Conservation (phyloP, 1,284 basidiomycete species). For the Wolfiporia cocos region DNA sequence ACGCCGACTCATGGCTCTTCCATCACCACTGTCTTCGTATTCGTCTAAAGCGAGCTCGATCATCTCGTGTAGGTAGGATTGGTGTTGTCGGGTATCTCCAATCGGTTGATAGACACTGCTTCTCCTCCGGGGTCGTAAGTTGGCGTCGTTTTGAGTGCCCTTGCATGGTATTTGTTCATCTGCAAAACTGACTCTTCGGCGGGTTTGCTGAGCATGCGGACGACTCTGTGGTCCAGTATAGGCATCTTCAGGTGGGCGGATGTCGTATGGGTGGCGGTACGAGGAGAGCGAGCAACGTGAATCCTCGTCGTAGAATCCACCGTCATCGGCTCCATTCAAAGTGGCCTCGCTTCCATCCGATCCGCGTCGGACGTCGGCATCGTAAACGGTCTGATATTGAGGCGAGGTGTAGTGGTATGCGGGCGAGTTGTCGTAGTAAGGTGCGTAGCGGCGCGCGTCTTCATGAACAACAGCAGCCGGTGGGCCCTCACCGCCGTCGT, state of each 20-base stretch:
- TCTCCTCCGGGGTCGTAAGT: not conserved
- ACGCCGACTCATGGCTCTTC: not conserved
- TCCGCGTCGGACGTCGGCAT: not conserved
- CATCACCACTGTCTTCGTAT: conserved; percentile 12
- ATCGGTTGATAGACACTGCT: no score
- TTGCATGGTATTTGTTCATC: no score
- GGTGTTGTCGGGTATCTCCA: no score
- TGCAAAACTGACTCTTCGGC: conserved; percentile 18
- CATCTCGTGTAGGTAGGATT: not conserved
- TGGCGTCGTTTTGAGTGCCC: conserved; percentile 7
- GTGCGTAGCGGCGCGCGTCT: no score
- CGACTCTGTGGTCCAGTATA: conserved; percentile 29
- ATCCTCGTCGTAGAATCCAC: conserved; percentile 15
- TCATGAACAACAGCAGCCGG: no score
- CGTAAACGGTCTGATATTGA: no score
- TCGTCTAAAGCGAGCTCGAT: not conserved
- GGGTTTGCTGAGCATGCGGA: conserved; percentile 11
- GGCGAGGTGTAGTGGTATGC: no score
- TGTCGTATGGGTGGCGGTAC: conserved; percentile 54
- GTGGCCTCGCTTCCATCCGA: conserved; percentile 11
- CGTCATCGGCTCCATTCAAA: conserved; percentile 8
- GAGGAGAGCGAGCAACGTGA: conserved; percentile 44
- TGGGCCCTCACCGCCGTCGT: no score
- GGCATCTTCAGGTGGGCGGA: conserved; percentile 39
- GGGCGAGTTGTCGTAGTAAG: no score